A percentile compares a stretch with the other conserved stretches of the same genome.
These are phyloP conservation scores for Talaromyces trachyspermus DNA, from an alignment of 495 filamentous ascomycete species.

Conservation along the genomic window DNA sequence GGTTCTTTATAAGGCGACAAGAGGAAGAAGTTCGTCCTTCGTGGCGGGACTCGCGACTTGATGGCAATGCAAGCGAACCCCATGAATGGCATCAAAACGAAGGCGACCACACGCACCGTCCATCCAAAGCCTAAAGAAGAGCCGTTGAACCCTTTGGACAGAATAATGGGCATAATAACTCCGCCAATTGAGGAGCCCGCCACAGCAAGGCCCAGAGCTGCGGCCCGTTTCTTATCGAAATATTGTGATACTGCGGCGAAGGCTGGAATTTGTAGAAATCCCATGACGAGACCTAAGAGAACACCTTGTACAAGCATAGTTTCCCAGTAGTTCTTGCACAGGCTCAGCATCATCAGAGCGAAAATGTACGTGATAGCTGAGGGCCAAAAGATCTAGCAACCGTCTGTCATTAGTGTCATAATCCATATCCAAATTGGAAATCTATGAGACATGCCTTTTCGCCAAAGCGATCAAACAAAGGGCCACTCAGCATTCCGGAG, in stretches of 20 bases:
- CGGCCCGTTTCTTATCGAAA: constrained; percentile 38
- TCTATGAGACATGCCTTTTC: constrained; percentile 31
- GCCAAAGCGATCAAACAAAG: constrained; percentile 46
- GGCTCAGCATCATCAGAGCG: constrained; percentile 33
- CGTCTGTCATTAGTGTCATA: too few species aligned
- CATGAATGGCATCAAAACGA: constrained; percentile 41
- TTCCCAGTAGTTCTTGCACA: constrained; percentile 20
- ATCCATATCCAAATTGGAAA: neutral
- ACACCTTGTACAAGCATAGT: constrained; percentile 19
- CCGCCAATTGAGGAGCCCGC: constrained; percentile 20
- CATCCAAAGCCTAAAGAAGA: constrained; percentile 44
- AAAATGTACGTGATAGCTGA: constrained; percentile 29
- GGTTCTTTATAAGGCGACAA: constrained; percentile 27
- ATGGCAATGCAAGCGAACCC: constrained; percentile 29
- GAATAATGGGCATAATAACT: constrained; percentile 25
- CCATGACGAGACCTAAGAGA: constrained; percentile 13
- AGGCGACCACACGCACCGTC: constrained; percentile 47
- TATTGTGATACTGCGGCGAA: constrained; percentile 17
- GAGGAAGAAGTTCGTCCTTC: constrained; percentile 32
- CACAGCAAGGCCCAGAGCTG: constrained; percentile 38
- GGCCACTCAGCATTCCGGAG: constrained; percentile 37
- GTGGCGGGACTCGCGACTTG: constrained; percentile 32
- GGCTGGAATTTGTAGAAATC: constrained; percentile 10
- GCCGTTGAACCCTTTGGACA: constrained; percentile 33
- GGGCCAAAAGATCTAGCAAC: constrained; percentile 30